Evolutionary conservation across 495 filamentous ascomycete species (phyloP).

Genomic region (Xanthoparmelia taractica): DNA sequence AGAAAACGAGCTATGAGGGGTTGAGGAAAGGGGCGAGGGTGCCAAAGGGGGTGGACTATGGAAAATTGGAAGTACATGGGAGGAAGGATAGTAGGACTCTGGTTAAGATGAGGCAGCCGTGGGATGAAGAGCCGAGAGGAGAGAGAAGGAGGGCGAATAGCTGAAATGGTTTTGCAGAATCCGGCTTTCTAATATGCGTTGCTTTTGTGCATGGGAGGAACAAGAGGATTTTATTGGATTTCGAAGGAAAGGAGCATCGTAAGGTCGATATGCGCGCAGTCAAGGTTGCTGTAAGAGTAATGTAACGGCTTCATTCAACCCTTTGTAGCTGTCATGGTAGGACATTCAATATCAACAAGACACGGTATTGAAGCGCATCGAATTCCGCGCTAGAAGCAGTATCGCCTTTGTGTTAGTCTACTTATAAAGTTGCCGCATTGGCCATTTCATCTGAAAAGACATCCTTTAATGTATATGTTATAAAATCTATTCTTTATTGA

Average conservation of each 20-base stretch:
- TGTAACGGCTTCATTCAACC: neutral
- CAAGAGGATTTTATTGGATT: neutral
- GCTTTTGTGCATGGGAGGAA: no score
- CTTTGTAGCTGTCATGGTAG: neutral
- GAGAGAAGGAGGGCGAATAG: neutral
- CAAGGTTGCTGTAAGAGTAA: neutral
- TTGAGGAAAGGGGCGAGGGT: neutral
- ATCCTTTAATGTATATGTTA: no score
- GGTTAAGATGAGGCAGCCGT: constrained; percentile 19
- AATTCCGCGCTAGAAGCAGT: neutral
- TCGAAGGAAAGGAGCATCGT: neutral
- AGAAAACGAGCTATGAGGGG: constrained; percentile 8
- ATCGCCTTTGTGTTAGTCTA: neutral
- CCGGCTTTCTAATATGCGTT: neutral
- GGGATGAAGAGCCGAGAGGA: constrained; percentile 5
- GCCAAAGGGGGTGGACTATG: neutral
- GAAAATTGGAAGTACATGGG: constrained; percentile 1
- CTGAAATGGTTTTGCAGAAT: neutral
- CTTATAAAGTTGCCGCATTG: neutral
- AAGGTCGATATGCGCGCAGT: neutral
- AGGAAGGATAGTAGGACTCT: constrained; percentile 16
- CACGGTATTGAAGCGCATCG: neutral
- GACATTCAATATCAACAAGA: neutral
- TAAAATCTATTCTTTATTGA: no score
- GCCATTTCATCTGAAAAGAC: no score